Base-by-base conservation (phyloP, 768 basidiomycete genomes). In the Amanita molliuscula region DNA sequence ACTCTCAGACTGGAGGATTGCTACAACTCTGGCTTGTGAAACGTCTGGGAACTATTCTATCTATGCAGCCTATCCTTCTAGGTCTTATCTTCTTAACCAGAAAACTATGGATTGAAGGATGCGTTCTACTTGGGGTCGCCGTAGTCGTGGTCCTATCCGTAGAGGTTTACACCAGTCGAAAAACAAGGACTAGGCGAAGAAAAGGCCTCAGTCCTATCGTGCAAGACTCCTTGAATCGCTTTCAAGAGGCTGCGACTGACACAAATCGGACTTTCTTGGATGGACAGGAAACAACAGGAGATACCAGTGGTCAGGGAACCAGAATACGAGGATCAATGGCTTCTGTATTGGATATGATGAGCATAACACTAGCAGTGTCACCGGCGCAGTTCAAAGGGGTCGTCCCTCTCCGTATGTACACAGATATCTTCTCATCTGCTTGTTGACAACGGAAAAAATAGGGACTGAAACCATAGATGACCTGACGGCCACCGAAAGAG, bases 341-440 rank as follows among this genome's bases (percentile, higher is more conserved):
- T 4, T 83, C 82, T 34, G 84, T 90, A 44, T 68, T 90, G 52
- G 86, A 89, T 60, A 86, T 90, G 84, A 88, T 90, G 82, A 81
- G 82, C 53, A 56, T 79, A 50, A 88, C 85, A 15, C 69, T 88
- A 36, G 84, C 86, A 4, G 84, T 88, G 6, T 76, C 77, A 70
- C 86, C 86, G 3, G 72, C 75, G 18, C 72, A 72, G 36, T 62
- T 68, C 44, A 71, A 75, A 47, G 82, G 83, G 4, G 72, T 82
- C 47, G 69, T 87, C 29, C 82, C 88, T 29, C 69, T 88, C 47
- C 69, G 85, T 86, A 64, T 61, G 82, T 75, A 6, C 20, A 20
- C 28, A 29, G 31, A 25, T 10, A 33, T 55, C 48, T 59, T 31
- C 35, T 36, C 18, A 13, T 36, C 41, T 53, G 37, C 25, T 48